Evolutionary conservation across 176 grass and related monocot species (phyloP), one percentile per base, ranked within the genome.

Genomic region (Ensete glaucum): DNA sequence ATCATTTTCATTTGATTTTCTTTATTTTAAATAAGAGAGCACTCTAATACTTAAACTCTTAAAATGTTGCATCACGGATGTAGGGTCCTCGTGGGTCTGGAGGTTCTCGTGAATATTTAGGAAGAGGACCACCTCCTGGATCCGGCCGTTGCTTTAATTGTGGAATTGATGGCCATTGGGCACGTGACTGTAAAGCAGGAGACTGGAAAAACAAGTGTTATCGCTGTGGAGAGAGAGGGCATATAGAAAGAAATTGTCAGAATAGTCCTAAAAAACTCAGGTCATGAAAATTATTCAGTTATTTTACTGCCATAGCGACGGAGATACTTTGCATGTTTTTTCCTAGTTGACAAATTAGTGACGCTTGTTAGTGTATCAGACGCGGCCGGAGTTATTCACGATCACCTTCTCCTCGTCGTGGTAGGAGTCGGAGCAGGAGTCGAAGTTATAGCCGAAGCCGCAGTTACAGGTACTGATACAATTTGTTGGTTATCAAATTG

Each of bases 141-240:
- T 90, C 95, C 20, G 95, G 95, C 0, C 84, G 95, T n/a, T 99
- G 95, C 69, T 99, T 99, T 50, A 99, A 99, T 58, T 99, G 95
- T 75, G 95, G 95, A 50, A 87, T 99, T 75, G 95, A 99, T 81
- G 95, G 95, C 14, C 95, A 99, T 71, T 99, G 95, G 95, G 95
- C 95, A 53, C 87, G 95, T 19, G 95, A 99, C 59, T 99, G 95
- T 81, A 89, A 91, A 50, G 86, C 95, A 79, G 95, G 95, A 85
- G 95, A 99, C 65, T 99, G 95, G 95, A 99, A 99, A 76, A 99
- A 99, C 80, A 99, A 94, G 80, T 99, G 95, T 67, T 99, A 99
- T 76, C 95, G 95, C 1, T 99, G 95, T 82, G 95, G 95, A 13
- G 95, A 99, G 64, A 85, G 95, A 73, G 95, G 90, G 3, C 95